Base-by-base conservation (phyloP, 495 filamentous ascomycete genomes). In the Xylaria sp. region DNA sequence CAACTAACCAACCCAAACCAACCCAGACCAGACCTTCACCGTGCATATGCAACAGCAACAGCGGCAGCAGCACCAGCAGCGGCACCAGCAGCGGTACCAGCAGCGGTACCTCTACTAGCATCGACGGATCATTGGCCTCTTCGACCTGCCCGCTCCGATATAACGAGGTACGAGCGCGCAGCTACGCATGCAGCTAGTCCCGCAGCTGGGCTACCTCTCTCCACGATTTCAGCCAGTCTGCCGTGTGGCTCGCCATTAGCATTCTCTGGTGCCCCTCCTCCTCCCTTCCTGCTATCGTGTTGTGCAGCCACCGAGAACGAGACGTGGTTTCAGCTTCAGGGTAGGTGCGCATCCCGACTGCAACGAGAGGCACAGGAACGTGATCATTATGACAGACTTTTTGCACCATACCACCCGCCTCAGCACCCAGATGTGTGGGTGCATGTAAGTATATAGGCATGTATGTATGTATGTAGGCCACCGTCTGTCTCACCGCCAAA, bases 131-230 rank as follows among this genome's bases (percentile, higher is more conserved):
- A 61, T 50, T 44, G 52, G 64, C 50, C 50, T 57, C 35, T 37
- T 48, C 43, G 21, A 15, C 53, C 19, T 68, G 40, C 52, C 52
- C 35, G 52, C 66, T 15, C 40, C 52, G 66, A 61, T 41, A 61
- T 17, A 61, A 57, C 33, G 55, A 33, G 67, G 55, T 37, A 61
- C 43, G 55, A 61, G 66, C 53, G 66, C 53, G 41, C 63, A 67
- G 63, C 43, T 15, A n/a, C 33, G 41, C 52, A 68, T 68, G 66
- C 66, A 68, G 66, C 52, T 68, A 59, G 37, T 68, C 17, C 46
- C 33, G 66, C 52, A 68, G 55, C 53, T 48, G 66, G 66, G 66
- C 66, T 44, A 19, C 53, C 66, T 68, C 66, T 68, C 66, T 59
- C 53, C 50, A 35, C 37, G 26, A 68, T 44, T 29, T 29, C 64